A percentile compares a stretch with the other conserved stretches of the same genome.
These are phyloP conservation scores for Fusarium poae DNA, from an alignment of 2,329 filamentous ascomycete species.

Conservation along the genomic window DNA sequence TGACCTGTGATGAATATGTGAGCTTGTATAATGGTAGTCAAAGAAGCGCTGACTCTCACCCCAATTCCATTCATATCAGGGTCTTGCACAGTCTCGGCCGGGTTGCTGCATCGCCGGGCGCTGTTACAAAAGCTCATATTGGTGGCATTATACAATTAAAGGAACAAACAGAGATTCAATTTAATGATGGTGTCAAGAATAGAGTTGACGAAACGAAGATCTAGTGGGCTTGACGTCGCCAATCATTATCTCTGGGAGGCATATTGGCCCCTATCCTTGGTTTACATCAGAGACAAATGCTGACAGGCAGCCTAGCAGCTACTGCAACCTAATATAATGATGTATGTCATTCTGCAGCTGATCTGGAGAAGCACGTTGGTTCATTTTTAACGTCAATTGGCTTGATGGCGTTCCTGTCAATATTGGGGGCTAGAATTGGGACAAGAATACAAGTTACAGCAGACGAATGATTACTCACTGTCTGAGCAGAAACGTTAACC, in stretches of 20 bases:
- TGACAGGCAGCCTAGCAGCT: background rate
- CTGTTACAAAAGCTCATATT: constrained; percentile 19
- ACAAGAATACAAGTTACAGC: background rate
- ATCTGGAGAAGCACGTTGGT: background rate
- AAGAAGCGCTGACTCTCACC: background rate
- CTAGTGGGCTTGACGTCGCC: background rate
- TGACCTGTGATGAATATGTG: constrained; percentile 11
- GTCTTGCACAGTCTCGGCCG: constrained; percentile 18
- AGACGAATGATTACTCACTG: too few relatives aligned
- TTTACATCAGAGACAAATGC: constrained; percentile 8
- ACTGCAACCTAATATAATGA: background rate
- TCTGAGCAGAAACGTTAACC: too few relatives aligned
- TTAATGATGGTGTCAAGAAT: background rate
- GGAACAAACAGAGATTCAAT: background rate
- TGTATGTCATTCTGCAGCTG: constrained; percentile 1
- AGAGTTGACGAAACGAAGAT: background rate
- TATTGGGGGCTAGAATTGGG: background rate
- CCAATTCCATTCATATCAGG: constrained; percentile 38
- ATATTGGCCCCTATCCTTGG: constrained; percentile 21
- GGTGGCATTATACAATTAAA: background rate
- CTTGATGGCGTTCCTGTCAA: background rate
- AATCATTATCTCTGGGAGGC: constrained; percentile 11
- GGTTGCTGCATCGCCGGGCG: constrained; percentile 1
- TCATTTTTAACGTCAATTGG: constrained; percentile 3
- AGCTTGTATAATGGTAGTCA: background rate